These are phyloP conservation scores for Avena sativa DNA, from an alignment of 176 grass and related monocot genomes.

Conservation along the genomic window DNA sequence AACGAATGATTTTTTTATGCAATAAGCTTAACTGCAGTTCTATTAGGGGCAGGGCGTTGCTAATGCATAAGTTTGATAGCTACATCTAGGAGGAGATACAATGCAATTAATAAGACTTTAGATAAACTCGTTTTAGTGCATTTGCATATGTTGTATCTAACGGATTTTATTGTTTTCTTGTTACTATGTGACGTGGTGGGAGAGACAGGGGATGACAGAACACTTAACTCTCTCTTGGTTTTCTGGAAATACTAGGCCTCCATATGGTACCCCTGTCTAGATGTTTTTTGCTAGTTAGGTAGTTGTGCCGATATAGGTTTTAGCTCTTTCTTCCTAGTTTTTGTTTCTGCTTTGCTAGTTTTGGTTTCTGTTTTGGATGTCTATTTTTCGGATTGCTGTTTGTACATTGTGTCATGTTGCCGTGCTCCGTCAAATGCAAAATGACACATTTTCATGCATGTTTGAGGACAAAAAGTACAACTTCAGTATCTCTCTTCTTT, in stretches of 20 bases:
- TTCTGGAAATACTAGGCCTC: neutral
- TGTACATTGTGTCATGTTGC: neutral
- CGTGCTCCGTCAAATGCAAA: neutral
- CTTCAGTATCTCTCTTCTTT: neutral
- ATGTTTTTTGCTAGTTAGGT: neutral
- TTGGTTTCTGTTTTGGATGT: neutral
- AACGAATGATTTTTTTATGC: neutral
- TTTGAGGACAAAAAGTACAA: neutral
- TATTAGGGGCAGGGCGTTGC: neutral
- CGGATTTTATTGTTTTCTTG: neutral
- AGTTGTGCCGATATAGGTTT: neutral
- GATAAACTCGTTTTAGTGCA: neutral
- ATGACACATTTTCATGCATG: neutral
- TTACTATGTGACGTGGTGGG: neutral
- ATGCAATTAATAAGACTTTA: neutral
- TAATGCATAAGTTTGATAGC: neutral
- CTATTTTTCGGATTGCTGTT: constrained; percentile 1
- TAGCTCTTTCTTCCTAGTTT: neutral
- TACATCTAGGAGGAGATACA: neutral
- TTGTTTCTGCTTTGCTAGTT: neutral
- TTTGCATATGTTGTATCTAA: neutral
- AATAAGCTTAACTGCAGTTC: constrained; percentile 6
- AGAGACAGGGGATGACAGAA: neutral
- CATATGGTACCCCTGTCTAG: neutral
- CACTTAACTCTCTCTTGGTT: neutral